A percentile compares a stretch with the other conserved stretches of the same genome.
Evolutionary conservation across 768 basidiomycete species (phyloP).

Genomic region (Tylopilus felleus): DNA sequence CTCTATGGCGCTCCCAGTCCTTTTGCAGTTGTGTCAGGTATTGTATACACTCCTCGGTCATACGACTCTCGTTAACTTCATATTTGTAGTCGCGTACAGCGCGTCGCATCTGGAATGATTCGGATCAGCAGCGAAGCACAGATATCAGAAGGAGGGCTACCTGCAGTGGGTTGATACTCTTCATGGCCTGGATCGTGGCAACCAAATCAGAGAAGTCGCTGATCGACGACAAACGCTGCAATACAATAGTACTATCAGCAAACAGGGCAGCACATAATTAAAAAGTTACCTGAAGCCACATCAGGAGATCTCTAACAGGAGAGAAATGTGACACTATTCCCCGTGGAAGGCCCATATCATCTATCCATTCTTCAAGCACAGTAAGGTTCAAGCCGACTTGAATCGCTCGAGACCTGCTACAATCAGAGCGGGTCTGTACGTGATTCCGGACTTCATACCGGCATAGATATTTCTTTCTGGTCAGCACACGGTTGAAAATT

Average conservation of each 20-base stretch:
- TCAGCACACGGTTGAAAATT: conserved; percentile 79
- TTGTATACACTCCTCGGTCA: conserved; percentile 94
- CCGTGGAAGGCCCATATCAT: conserved; percentile 71
- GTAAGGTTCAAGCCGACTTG: conserved; percentile 88
- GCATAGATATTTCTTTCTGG: conserved; percentile 94
- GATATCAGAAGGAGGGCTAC: conserved; percentile 34
- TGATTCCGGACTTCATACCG: conserved; percentile 44
- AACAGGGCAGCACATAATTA: not conserved
- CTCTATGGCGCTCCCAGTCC: conserved; percentile 93
- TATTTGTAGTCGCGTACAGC: conserved; percentile 92
- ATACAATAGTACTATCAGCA: not conserved
- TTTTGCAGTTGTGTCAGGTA: conserved; percentile 94
- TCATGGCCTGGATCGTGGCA: conserved; percentile 85
- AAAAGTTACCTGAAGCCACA: conserved; percentile 72
- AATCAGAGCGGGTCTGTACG: conserved; percentile 7
- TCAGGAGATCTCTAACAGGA: conserved; percentile 78
- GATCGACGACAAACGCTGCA: conserved; percentile 81
- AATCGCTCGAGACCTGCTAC: conserved; percentile 66
- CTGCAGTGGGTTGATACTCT: conserved; percentile 88
- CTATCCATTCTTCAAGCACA: conserved; percentile 89
- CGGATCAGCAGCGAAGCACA: not conserved
- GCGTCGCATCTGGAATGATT: conserved; percentile 68
- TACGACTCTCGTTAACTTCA: conserved; percentile 86
- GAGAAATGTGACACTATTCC: conserved; percentile 79
- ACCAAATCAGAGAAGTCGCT: conserved; percentile 85